Base-by-base conservation (phyloP, 2,329 filamentous ascomycete species). In the Monosporascus cannonballus region DNA sequence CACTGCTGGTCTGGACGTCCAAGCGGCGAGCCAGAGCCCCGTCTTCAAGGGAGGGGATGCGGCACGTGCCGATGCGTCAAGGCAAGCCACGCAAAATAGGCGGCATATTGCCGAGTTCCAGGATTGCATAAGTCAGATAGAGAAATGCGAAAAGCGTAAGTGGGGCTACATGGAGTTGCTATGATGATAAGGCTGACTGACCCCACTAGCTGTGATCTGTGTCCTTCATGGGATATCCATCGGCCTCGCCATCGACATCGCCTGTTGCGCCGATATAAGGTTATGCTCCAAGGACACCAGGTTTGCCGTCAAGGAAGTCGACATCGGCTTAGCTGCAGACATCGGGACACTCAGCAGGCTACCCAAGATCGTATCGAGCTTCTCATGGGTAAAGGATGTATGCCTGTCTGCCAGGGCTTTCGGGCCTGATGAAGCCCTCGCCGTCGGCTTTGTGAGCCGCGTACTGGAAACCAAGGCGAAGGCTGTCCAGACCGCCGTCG, bases 101-200 rank as follows among this genome's bases (percentile, higher is more conserved):
- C 79, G 84, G 34, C 80, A 90, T 67, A 85, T 97, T 53, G 71
- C 78, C 55, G 84, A 90, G 57, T 95, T 96, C 69, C 94, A 99
- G 70, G 79, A 80, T 49, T 87, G 85, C 63, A 84, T 99, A 56
- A 79, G 78, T 1, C 79, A 84, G 15, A 74, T 96, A 50, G 93
- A 96, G 69, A 84, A 80, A 61, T 97, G 93, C 71, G 89, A 94
- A 72, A 97, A 97, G 73, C 90, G 84, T 86, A 70, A 61, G 81
- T 75, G 24, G 20, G 51, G 17, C 22, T 27, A 27, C 42, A 30
- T 42, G 18, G 17, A 42, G 24, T 27, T 24, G 22, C 37, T 42
- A 45, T 53, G 17, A 42, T 38, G 22, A 6, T 24, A 11, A 25
- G 6, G 6, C 22, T 52, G 25, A 47, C 22, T 52, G 25, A 47